Base-by-base conservation (phyloP, 148 eudicot species). In the Heliosperma pusillum region DNA sequence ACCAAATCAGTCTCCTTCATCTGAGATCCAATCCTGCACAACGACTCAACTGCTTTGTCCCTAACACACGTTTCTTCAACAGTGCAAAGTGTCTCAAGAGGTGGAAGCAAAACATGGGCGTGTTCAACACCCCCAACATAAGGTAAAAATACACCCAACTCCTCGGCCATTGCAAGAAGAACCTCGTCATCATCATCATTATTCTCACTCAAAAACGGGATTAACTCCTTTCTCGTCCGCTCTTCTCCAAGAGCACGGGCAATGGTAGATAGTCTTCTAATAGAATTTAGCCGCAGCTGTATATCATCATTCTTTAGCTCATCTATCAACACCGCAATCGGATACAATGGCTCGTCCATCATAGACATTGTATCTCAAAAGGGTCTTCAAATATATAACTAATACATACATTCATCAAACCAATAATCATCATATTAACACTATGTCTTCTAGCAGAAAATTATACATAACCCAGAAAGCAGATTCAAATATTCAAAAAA, bases 191-290 rank as follows among this genome's bases (percentile, higher is more conserved):
- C 97, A 7, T 95, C 99, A 44, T 95, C 99, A 74, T 92, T 95
- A 87, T 92, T 95, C 84, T 95, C 99, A 10, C 91, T 87, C 69
- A 95, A 70, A 78, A 95, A 95, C 3, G 99, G 99, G 36, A 95
- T 95, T 75, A 92, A 78, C 80, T 95, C 99, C 80, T 90, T 95
- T 50, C 97, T 77, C 0, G 97, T 90, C 27, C 97, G 83, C 69
- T 90, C 97, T 80, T 95, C 99, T 29, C 99, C 99, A 50, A 95
- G 92, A 20, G 99, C 99, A 77, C 97, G 97, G 0, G 99, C 99
- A 79, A 95, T 95, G 4, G 97, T 95, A 60, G 97, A 92, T 1
- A 95, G 81, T 68, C 89, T 86, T 79, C 97, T 85, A 61, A 95
- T 95, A 2, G 99, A 95, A 77, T 92, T 95, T 74, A 95, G 71